These are phyloP conservation scores for Ceraceosorus bombacis DNA, from an alignment of 1,284 basidiomycete species.

Conservation along the genomic window DNA sequence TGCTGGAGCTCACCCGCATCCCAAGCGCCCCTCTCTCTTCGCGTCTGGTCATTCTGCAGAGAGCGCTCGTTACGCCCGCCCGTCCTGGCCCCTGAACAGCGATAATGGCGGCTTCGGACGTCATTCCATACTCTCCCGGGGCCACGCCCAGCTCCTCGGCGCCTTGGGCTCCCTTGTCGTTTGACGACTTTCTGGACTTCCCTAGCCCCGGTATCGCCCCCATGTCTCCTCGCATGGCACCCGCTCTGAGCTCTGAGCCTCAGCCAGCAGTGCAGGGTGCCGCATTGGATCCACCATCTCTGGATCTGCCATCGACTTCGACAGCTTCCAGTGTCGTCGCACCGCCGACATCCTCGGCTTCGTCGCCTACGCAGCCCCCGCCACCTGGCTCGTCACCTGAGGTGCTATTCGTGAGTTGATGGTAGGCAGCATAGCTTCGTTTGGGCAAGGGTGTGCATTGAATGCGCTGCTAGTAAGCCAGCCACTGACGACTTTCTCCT, in stretches of 20 bases:
- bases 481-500: conserved; percentile 1
- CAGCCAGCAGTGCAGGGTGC: background rate
- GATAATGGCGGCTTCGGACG: too few relatives aligned
- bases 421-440: background rate
- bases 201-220: background rate
- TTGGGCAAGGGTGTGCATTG: background rate
- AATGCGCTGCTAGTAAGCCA: background rate
- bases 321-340: background rate
- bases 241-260: background rate
- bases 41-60: too few relatives aligned
- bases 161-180: background rate
- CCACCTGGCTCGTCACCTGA: conserved; percentile 33
- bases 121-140: too few relatives aligned
- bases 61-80: too few relatives aligned
- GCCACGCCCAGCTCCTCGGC: background rate
- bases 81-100: too few relatives aligned
- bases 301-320: background rate
- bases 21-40: too few relatives aligned
- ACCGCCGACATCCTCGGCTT: background rate
- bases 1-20: too few relatives aligned
- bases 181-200: background rate
- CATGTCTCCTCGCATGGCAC: background rate
- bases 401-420: conserved; percentile 21
- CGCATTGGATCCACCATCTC: background rate
- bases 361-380: conserved; percentile 13